A percentile compares a stretch with the other conserved stretches of the same genome.
Conservation (phyloP, 2,329 filamentous ascomycete genomes). For the Colletotrichum sublineola region DNA sequence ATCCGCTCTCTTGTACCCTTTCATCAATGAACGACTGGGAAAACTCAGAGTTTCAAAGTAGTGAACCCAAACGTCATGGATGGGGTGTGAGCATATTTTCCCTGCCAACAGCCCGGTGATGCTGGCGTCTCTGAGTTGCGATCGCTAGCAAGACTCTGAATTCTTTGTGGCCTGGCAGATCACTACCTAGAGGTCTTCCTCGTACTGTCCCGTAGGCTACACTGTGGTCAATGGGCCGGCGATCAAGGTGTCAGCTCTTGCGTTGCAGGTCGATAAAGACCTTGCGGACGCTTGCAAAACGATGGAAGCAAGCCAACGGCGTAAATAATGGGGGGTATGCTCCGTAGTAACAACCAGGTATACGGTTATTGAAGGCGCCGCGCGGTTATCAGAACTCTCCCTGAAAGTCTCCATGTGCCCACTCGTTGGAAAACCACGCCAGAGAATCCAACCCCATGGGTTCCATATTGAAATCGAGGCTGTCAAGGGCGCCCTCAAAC, state of each 20-base stretch:
- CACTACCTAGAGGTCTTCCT: not conserved
- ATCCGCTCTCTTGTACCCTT: not conserved
- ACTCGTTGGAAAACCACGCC: conserved; percentile 40
- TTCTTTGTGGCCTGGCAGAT: not conserved
- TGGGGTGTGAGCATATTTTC: not conserved
- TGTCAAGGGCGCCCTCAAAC: conserved; percentile 63
- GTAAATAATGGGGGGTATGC: not conserved
- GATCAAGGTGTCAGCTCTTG: not conserved
- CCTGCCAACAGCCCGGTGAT: not conserved
- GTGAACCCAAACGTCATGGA: too few relatives aligned
- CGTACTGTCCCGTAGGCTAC: not conserved
- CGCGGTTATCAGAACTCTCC: conserved; percentile 16
- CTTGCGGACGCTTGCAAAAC: not conserved
- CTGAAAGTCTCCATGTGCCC: conserved; percentile 37
- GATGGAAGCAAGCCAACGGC: not conserved
- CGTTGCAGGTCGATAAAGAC: not conserved
- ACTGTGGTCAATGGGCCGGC: not conserved
- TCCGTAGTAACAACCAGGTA: not conserved
- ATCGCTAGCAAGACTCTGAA: not conserved
- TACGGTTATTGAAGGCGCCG: not conserved
- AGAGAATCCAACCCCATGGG: conserved; percentile 57
- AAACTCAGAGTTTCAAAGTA: not conserved
- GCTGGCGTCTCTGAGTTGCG: not conserved
- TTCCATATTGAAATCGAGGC: conserved; percentile 60
- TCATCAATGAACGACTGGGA: not conserved